Conservation (phyloP, 208 protist genomes). For the Strigomonas galati region DNA sequence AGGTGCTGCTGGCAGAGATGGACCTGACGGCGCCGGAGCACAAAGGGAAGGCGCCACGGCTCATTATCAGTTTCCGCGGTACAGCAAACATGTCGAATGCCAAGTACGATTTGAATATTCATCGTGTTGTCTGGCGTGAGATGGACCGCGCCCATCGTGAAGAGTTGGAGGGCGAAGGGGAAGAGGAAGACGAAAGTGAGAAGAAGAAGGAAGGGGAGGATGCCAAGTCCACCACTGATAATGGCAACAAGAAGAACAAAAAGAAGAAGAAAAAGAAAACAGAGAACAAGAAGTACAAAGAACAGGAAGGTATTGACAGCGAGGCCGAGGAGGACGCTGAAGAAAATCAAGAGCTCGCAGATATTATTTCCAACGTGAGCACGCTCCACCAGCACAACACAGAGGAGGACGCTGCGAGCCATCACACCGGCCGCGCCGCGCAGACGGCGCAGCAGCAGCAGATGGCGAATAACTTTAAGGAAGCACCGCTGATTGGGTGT, state of each 20-base stretch:
- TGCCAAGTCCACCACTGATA: background rate
- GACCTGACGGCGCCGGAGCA: slow-evolving; percentile 36
- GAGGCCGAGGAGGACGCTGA: slow-evolving; percentile 5
- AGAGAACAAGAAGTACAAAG: background rate
- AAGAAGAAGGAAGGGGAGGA: background rate
- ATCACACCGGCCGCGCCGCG: background rate
- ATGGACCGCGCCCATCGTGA: slow-evolving; percentile 31
- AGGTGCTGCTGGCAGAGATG: slow-evolving; percentile 72
- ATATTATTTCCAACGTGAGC: background rate
- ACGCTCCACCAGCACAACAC: background rate
- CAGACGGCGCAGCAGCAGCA: too few relatives aligned
- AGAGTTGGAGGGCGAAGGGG: background rate
- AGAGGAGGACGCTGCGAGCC: background rate
- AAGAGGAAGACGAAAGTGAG: background rate
- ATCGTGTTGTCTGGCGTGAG: slow-evolving; percentile 70
- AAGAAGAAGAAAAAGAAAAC: background rate
- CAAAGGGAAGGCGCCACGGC: slow-evolving; percentile 55
- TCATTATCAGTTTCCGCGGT: slow-evolving; percentile 87
- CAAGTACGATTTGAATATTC: slow-evolving; percentile 69
- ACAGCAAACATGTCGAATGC: slow-evolving; percentile 82
- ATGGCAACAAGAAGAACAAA: background rate
- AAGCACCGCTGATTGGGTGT: slow-evolving; percentile 34
- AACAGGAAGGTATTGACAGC: background rate
- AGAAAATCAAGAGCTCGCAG: background rate
- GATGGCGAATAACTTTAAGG: too few relatives aligned